Evolutionary conservation across 2,329 filamentous ascomycete genomes (phyloP), one percentile per base, ranked within the genome.

Genomic region (Penicillium sumatraense): DNA sequence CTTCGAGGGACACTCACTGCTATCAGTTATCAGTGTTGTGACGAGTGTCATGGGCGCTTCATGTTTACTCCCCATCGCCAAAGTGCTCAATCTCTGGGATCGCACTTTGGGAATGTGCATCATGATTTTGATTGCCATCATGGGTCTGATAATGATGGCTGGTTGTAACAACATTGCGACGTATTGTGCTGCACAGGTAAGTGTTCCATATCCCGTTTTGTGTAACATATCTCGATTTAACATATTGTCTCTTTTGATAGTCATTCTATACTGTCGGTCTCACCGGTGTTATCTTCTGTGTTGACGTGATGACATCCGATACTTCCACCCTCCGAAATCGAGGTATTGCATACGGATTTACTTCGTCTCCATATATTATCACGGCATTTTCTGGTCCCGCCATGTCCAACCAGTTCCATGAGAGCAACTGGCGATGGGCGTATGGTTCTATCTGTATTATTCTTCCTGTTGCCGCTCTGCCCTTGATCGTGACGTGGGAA

Each of bases 391-490:
- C 83, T 24, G 80, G 84, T 3, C 78, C 83, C 0, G 78, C 76
- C 31, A 78, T 85, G 24, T 80, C 81, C 0, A 72, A 82, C 16
- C 73, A 75, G 0, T 83, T 86, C 62, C 72, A 82, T 40, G 73
- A 79, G 1, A 75, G 80, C 29, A 82, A 79, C 42, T 88, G 82
- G 81, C 79, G 83, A 26, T 89, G 86, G 86, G 85, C 77, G 0
- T 88, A 84, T 60, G 86, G 85, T 27, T 72, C 76, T 29, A 89
- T 86, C 63, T 77, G 81, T 31, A 85, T 89, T 59, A 77, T 89
- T 55, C 78, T 83, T 1, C 86, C 86, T 0, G 65, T 81, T 47
- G 75, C 86, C 33, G 80, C 79, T 1, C 31, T 82, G 3, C 87
- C 87, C 0, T 74, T 89, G 13, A 81, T 82, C 45, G 57, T 73